Evolutionary conservation across 768 basidiomycete genomes (phyloP), one percentile per base, ranked within the genome.

Genomic region (Panus rudis): DNA sequence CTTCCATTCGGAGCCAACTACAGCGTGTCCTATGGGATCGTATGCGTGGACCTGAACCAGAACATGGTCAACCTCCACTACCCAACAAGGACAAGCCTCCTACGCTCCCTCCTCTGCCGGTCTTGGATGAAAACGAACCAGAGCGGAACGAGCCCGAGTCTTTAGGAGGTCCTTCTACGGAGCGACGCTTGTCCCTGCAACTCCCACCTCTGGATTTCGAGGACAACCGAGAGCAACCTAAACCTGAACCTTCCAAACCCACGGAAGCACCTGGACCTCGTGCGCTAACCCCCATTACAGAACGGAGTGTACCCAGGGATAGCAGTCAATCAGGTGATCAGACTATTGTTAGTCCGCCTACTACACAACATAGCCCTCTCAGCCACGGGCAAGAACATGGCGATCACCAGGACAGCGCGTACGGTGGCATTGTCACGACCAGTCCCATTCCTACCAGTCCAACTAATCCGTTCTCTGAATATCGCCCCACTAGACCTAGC

Each of bases 271-370:
- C 25, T 23, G 49, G 47, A 6, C 52, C 52, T 12, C 65, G 70
- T 23, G 50, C 66, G 5, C 59, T 86, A 45, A 76, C 84, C 2
- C 83, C 84, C 6, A 87, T 88, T 47, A 79, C 78, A 2, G 86
- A 89, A 56, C 53, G 61, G 13, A 67, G 63, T 51, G 55, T 52
- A 32, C 52, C 57, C 6, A 54, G 45, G 2, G 61, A 66, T 27
- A 66, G 65, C 33, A 42, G 44, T 2, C 49, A 52, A 1, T 41
- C 30, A 45, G 56, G 46, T 52, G 50, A 38, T 38, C 45, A 4
- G 24, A 32, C 35, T 14, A 25, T 38, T 13, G 10, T 21, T 24
- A 43, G 37, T 27, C 17, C 19, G 32, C 35, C 30, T 8, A n/a
- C n/a, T 11, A 34, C 41, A 17, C 43, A 45, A 23, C 24, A 27